Evolutionary conservation across 306 rosid species (phyloP).

Genomic region (Parietaria judaica): DNA sequence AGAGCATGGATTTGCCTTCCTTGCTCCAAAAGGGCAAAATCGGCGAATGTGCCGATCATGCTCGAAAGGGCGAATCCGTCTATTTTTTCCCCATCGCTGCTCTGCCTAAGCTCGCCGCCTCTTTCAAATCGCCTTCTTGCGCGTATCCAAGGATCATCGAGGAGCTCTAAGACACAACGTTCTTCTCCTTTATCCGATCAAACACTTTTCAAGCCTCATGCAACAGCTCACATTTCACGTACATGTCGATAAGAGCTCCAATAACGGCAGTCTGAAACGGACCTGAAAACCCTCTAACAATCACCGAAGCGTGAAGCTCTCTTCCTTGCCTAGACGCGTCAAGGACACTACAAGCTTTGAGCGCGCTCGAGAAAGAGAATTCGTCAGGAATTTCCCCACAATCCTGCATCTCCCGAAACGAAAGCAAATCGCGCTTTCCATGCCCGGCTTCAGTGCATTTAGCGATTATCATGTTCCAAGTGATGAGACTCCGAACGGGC

Average conservation of each 20-base stretch:
- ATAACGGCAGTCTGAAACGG: constrained; percentile 29
- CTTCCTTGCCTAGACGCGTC: constrained; percentile 42
- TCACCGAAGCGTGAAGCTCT: constrained; percentile 44
- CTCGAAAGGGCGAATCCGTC: constrained; percentile 55
- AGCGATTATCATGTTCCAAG: constrained; percentile 62
- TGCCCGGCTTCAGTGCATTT: constrained; percentile 30
- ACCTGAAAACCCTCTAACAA: constrained; percentile 38
- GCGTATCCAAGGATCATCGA: constrained; percentile 57
- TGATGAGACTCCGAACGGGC: constrained; percentile 42
- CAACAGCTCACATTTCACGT: constrained; percentile 38
- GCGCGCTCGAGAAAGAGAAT: constrained; percentile 39
- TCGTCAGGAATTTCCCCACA: constrained; percentile 44
- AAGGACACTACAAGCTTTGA: constrained; percentile 48
- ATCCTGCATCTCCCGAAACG: constrained; percentile 41
- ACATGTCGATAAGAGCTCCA: constrained; percentile 54
- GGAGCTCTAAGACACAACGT: constrained; percentile 46
- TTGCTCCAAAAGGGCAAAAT: constrained; percentile 45
- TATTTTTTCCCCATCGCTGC: constrained; percentile 25
- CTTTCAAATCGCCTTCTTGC: constrained; percentile 38
- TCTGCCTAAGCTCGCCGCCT: constrained; percentile 44
- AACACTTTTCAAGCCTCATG: constrained; percentile 47
- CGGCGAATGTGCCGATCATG: constrained; percentile 52
- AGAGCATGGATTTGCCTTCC: constrained; percentile 66
- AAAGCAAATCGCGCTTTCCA: constrained; percentile 37
- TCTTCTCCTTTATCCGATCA: constrained; percentile 34